These are phyloP conservation scores for Davidsoniella neocaledoniae DNA, from an alignment of 2,329 filamentous ascomycete genomes.

Conservation along the genomic window DNA sequence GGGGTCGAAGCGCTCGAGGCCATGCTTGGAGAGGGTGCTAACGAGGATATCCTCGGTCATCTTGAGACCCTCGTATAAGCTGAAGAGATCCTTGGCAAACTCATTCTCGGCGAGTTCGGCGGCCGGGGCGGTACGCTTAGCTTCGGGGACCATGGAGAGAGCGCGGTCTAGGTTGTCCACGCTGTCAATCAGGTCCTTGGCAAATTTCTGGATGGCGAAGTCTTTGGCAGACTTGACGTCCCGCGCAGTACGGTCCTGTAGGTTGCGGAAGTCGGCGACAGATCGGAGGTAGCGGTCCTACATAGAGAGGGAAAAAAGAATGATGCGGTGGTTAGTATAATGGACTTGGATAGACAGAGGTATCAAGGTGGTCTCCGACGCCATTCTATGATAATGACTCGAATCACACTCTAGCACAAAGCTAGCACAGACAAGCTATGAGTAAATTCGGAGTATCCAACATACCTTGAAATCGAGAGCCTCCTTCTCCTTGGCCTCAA, in stretches of 20 bases:
- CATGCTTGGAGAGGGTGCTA: constrained; percentile 81
- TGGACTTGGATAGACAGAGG: background rate
- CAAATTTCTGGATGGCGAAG: constrained; percentile 92
- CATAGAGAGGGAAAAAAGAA: too few species aligned
- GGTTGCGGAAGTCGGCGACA: constrained; percentile 93
- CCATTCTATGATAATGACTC: background rate
- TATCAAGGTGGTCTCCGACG: background rate
- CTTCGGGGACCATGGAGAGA: constrained; percentile 57
- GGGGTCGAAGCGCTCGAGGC: constrained; percentile 77
- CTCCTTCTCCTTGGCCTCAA: constrained; percentile 36
- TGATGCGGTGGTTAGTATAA: constrained; percentile 9
- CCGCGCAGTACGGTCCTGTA: constrained; percentile 84
- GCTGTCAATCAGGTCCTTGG: constrained; percentile 83
- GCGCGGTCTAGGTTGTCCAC: constrained; percentile 97
- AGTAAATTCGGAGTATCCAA: constrained; percentile 6
- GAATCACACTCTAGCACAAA: background rate
- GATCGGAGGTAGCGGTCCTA: constrained; percentile 91
- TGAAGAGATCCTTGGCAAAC: constrained; percentile 53
- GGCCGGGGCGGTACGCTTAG: constrained; percentile 30
- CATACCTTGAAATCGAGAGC: constrained; percentile 68
- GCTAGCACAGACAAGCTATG: background rate
- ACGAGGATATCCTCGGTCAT: constrained; percentile 90
- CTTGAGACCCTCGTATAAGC: constrained; percentile 75
- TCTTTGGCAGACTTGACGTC: constrained; percentile 76
- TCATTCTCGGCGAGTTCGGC: constrained; percentile 32